Evolutionary conservation across 306 rosid genomes (phyloP), one percentile per base, ranked within the genome.

Genomic region (Ormosia semicastrata): DNA sequence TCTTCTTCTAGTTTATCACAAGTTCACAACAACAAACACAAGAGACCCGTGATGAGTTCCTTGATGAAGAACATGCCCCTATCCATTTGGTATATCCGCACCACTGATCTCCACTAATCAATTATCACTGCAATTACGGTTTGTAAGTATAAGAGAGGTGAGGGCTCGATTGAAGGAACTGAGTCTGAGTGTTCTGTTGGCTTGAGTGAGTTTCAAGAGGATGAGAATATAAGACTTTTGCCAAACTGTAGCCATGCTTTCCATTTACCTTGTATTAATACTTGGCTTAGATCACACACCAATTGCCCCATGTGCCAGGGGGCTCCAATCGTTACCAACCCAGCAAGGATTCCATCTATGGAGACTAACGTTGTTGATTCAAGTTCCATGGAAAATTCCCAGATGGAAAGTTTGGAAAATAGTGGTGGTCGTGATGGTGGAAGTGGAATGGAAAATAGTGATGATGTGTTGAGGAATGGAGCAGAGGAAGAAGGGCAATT

Each of bases 231-330:
- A 8, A 85, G 98, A 33, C 92, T 94, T 1, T 71, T 94, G 86
- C 98, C 98, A 0, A 92, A 92, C 88, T 94, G 97, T 52, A 93
- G 80, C 66, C 98, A 94, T 70, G 98, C 97, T 77, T 94, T 94
- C 58, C 98, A 94, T 65, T 57, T 89, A 9, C 89, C 91, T 15
- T 94, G 98, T 81, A 92, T 94, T 77, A 97, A 94, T 58, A 94
- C 97, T 1, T 94, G 98, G 98, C 98, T 94, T 17, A 37, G 88
- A 59, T 94, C 98, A 2, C 98, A 94, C 43, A 94, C 94, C 18
- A 94, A 85, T 17, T 94, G 98, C 62, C 98, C 98, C 79, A 72
- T 92, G 93, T 94, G 98, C 8, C 88, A n/a, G n/a, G n/a, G 98
- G 0, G 97, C 98, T 34, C 97, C 97, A 0, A 83, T 92, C 9